A percentile compares a stretch with the other conserved stretches of the same genome.
These are phyloP conservation scores for Daucus carota DNA, from an alignment of 129 eudicot species.

Conservation along the genomic window DNA sequence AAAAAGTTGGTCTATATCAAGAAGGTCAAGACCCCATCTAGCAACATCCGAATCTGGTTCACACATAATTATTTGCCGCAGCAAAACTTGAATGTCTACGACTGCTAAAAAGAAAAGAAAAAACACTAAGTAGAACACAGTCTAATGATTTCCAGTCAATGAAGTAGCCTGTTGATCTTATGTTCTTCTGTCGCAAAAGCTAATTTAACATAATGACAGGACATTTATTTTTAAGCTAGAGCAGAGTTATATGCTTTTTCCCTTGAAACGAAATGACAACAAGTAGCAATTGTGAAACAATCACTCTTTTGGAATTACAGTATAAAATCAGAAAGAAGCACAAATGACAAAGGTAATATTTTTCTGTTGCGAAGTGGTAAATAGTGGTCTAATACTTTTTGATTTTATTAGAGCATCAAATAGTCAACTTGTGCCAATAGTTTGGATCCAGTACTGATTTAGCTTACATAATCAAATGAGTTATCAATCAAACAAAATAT, in stretches of 20 bases:
- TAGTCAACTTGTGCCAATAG: not conserved
- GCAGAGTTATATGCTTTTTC: not conserved
- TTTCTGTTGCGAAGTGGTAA: not conserved
- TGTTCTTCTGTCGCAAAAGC: not conserved
- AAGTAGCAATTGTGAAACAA: not conserved
- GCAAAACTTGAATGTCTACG: slow-evolving; percentile 2
- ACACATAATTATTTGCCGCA: slow-evolving; percentile 27
- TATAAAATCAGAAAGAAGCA: not conserved
- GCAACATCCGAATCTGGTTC: slow-evolving; percentile 66
- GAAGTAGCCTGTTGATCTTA: not conserved
- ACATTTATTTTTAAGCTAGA: not conserved
- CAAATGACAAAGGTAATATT: not conserved
- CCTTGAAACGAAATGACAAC: not conserved
- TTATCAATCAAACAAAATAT: not conserved
- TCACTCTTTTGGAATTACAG: not conserved
- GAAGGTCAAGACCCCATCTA: slow-evolving; percentile 52
- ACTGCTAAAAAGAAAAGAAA: not conserved
- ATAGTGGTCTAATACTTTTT: not conserved
- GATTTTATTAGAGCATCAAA: not conserved
- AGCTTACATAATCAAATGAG: not conserved
- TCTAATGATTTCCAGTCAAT: not conserved
- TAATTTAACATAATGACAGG: not conserved
- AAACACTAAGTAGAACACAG: not conserved
- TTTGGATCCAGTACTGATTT: not conserved
- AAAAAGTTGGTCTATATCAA: slow-evolving; percentile 56